Percentiles rank a stretch among this genome's conserved stretches.
Conservation (phyloP, 192 early-diverging fungal species). For the Rhizoclosmatium globosum region DNA sequence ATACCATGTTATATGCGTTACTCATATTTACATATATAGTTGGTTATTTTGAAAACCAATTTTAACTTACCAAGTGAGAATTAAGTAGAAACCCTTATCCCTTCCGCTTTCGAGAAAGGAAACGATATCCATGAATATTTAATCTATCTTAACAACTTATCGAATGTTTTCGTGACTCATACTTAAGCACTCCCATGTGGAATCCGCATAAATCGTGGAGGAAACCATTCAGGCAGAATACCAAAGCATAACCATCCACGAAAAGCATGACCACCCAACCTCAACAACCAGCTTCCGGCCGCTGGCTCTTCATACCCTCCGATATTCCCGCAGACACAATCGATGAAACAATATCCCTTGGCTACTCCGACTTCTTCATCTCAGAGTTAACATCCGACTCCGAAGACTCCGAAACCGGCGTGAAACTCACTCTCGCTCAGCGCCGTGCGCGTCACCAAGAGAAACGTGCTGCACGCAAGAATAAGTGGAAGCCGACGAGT, state of each 20-base stretch:
- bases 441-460: slow-evolving; percentile 12
- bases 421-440: slow-evolving; percentile 4
- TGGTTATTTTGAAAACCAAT: too few species aligned
- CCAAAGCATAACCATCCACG: background rate
- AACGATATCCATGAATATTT: too few species aligned
- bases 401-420: slow-evolving; percentile 29
- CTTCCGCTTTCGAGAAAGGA: too few species aligned
- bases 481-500: slow-evolving; percentile 15
- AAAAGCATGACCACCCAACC: background rate
- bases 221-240: too few species aligned
- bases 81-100: too few species aligned
- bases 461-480: background rate
- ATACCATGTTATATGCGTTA: too few species aligned
- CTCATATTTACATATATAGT: too few species aligned
- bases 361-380: slow-evolving; percentile 32
- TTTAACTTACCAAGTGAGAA: too few species aligned
- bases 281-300: slow-evolving; percentile 8
- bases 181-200: too few species aligned
- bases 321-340: background rate
- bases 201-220: too few species aligned
- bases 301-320: slow-evolving; percentile 24
- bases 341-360: slow-evolving; percentile 9
- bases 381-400: slow-evolving; percentile 33
- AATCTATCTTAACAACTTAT: too few species aligned
- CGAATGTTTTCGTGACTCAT: too few species aligned